Evolutionary conservation across 108 stramenopile genomes (phyloP).

Genomic region (Nitzschia putrida): DNA sequence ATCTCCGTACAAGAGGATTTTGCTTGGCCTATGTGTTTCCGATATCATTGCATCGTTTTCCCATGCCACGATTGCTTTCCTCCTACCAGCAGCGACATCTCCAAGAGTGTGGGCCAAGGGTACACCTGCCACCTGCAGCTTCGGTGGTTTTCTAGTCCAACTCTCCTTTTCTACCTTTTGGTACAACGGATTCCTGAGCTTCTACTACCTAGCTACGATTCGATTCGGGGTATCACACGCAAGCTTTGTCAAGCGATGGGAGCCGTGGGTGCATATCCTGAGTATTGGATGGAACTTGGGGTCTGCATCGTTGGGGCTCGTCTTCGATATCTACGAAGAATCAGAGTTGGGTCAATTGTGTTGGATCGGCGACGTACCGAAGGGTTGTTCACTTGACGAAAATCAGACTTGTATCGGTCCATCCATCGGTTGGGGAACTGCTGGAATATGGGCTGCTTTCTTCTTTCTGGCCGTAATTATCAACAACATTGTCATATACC

Average conservation of each 20-base stretch:
- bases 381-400: neutral
- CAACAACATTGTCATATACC: slow-evolving; percentile 18
- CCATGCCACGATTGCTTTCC: neutral
- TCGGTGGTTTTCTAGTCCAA: slow-evolving; percentile 26
- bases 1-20: slow-evolving; percentile 22
- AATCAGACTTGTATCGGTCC: neutral
- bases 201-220: slow-evolving; percentile 24
- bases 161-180: slow-evolving; percentile 7
- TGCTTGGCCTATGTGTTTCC: slow-evolving; percentile 15
- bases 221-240: slow-evolving; percentile 5
- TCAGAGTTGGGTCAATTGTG: slow-evolving; percentile 9
- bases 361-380: slow-evolving; percentile 13
- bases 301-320: slow-evolving; percentile 2
- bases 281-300: slow-evolving; percentile 7
- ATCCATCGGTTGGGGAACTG: slow-evolving; percentile 3
- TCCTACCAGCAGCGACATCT: slow-evolving; percentile 12
- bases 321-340: slow-evolving; percentile 5
- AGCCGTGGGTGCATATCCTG: slow-evolving; percentile 25
- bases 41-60: slow-evolving; percentile 15
- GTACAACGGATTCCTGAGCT: slow-evolving; percentile 31
- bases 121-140: slow-evolving; percentile 26
- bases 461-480: slow-evolving; percentile 3
- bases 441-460: neutral
- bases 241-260: slow-evolving; percentile 16
- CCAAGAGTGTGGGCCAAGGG: slow-evolving; percentile 29